Conservation (phyloP, 2,329 filamentous ascomycete species). For the Cryoendolithus antarcticus region DNA sequence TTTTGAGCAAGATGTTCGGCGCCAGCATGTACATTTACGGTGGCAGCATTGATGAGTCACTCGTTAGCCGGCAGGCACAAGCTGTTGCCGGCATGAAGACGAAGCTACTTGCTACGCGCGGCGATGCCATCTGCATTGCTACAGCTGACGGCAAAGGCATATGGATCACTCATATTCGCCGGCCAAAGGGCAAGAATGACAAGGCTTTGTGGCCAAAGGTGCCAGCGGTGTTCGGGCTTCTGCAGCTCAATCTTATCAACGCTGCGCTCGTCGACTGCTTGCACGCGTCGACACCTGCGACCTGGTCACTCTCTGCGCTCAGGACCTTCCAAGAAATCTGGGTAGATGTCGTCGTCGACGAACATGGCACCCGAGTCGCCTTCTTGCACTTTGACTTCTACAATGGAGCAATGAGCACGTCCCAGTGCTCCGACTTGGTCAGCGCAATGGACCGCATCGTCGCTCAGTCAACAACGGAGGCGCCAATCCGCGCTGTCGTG, state of each 20-base stretch:
- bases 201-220: slow-evolving; percentile 31
- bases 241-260: slow-evolving; percentile 23
- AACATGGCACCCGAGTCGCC: slow-evolving; percentile 20
- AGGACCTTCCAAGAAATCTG: slow-evolving; percentile 30
- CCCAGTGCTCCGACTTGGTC: slow-evolving; percentile 27
- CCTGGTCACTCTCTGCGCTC: slow-evolving; percentile 20
- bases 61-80: slow-evolving; percentile 6
- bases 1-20: slow-evolving; percentile 26
- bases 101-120: slow-evolving; percentile 25
- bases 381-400: slow-evolving; percentile 34
- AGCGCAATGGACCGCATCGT: slow-evolving; percentile 26
- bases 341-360: slow-evolving; percentile 25
- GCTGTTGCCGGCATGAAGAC: slow-evolving; percentile 12
- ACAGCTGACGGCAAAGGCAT: slow-evolving; percentile 29
- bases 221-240: slow-evolving; percentile 25
- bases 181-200: slow-evolving; percentile 27
- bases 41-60: slow-evolving; percentile 26
- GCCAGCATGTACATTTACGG: slow-evolving; percentile 30
- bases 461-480: slow-evolving; percentile 15
- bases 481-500: slow-evolving; percentile 25
- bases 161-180: slow-evolving; percentile 31
- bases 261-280: slow-evolving; percentile 7
- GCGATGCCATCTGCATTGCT: slow-evolving; percentile 23
- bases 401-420: slow-evolving; percentile 33
- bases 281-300: slow-evolving; percentile 9